Conservation (phyloP, 495 filamentous ascomycete species). For the Penicillium cataractarum region DNA sequence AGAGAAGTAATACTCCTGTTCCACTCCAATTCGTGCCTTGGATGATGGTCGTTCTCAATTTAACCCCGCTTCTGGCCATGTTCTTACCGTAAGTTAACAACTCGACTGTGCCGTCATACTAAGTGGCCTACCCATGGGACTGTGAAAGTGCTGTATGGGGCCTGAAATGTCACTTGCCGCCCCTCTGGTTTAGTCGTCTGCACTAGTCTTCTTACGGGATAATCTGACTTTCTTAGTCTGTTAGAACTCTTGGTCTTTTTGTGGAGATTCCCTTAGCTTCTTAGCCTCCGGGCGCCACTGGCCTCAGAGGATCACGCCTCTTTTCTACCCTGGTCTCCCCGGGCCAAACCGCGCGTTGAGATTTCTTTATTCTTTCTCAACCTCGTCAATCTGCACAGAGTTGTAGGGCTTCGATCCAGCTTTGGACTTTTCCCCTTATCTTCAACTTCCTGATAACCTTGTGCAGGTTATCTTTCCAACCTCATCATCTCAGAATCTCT, state of each 20-base stretch:
- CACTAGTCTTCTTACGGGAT: not conserved
- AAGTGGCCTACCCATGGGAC: not conserved
- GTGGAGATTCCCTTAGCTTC: not conserved
- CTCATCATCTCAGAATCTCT: not conserved
- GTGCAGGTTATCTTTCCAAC: not conserved
- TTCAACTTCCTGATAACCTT: not conserved
- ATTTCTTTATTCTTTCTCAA: not conserved
- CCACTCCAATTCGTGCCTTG: not conserved
- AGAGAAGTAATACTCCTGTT: not conserved
- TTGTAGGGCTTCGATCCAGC: not conserved
- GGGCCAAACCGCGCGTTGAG: slow-evolving; percentile 6
- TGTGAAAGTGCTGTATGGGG: not conserved
- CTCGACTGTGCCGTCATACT: not conserved
- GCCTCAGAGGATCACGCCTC: not conserved
- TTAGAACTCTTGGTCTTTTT: not conserved
- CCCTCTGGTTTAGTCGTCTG: not conserved
- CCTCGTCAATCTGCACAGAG: not conserved
- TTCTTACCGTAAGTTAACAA: not conserved
- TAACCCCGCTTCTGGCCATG: not conserved
- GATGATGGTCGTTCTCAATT: not conserved
- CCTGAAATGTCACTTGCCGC: not conserved
- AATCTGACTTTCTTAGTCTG: not conserved
- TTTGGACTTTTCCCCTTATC: not conserved
- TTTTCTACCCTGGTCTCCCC: slow-evolving; percentile 2
- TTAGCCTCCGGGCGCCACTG: not conserved